Evolutionary conservation across 345 rosid genomes (phyloP).

Genomic region (Lenwebbia sp.): DNA sequence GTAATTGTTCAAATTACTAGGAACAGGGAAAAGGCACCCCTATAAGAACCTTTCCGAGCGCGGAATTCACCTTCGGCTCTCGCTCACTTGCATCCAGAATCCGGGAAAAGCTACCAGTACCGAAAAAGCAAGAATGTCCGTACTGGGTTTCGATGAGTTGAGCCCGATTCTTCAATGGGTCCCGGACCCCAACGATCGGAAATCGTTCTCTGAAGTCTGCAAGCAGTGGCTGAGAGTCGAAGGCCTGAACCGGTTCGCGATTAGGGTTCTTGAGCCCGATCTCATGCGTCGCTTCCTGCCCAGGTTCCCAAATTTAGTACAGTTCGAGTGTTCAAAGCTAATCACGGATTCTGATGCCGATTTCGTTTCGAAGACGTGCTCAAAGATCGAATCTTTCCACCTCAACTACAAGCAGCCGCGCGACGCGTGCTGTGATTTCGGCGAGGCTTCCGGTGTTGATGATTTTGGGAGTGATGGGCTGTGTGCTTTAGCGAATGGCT

Average conservation of each 20-base stretch:
- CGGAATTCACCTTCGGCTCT: not conserved
- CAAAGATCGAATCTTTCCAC: conserved; percentile 13
- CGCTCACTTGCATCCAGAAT: not conserved
- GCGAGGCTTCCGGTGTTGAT: not conserved
- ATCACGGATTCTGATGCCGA: conserved; percentile 16
- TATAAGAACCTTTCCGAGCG: not conserved
- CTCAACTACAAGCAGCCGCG: conserved; percentile 8
- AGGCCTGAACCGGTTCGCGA: conserved; percentile 18
- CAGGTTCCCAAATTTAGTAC: conserved; percentile 31
- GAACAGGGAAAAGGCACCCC: not conserved
- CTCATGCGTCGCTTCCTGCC: conserved; percentile 17
- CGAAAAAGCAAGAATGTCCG: conserved; percentile 1
- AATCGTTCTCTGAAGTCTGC: conserved; percentile 24
- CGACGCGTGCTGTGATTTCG: not conserved
- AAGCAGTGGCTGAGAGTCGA: conserved; percentile 37
- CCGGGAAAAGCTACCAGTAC: not conserved
- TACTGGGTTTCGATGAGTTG: conserved; percentile 31
- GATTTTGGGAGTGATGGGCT: conserved; percentile 23
- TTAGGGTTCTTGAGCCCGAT: conserved; percentile 27
- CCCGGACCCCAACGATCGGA: conserved; percentile 10
- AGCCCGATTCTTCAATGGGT: conserved; percentile 16
- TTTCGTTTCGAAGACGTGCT: conserved; percentile 23
- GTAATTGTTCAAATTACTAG: not conserved
- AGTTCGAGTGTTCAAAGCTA: conserved; percentile 1
- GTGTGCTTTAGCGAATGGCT: conserved; percentile 19